phyloP scores from a whole-genome alignment of 441 rosid genomes.

The Metrosideros polymorpha region DNA sequence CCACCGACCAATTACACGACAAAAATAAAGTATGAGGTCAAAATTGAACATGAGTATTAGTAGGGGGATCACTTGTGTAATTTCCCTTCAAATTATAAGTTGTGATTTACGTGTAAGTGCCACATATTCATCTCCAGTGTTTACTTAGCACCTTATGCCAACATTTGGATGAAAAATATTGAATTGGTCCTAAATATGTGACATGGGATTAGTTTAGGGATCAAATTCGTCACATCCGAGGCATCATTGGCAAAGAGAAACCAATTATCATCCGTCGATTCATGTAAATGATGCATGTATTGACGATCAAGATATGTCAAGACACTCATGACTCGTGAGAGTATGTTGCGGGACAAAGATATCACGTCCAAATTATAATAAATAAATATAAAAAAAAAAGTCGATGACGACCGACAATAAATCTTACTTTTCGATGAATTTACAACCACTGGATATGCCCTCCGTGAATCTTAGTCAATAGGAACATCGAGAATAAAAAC shows the following conservation, averaged over 20 bases:
- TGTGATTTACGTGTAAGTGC: background rate
- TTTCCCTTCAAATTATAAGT: background rate
- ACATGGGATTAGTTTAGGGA: background rate
- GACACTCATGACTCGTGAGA: background rate
- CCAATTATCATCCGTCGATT: background rate
- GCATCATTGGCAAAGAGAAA: background rate
- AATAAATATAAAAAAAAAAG: background rate
- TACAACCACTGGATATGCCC: background rate
- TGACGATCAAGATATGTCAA: background rate
- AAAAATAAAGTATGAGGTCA: background rate
- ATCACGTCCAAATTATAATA: rapidly evolving
- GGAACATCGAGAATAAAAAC: too few relatives aligned
- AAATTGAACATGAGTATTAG: background rate
- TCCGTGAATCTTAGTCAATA: too few relatives aligned
- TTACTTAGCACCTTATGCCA: background rate
- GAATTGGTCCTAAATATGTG: too few relatives aligned
- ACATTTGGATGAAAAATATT: too few relatives aligned
- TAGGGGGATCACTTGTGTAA: background rate
- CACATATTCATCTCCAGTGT: background rate
- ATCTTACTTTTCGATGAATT: background rate
- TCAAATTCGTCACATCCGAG: background rate
- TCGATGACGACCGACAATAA: rapidly evolving
- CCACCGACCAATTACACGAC: background rate
- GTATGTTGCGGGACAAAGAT: background rate
- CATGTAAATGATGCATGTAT: background rate